phyloP scores from a whole-genome alignment of 2,329 filamentous ascomycete genomes.

The Cercospora sp. region DNA sequence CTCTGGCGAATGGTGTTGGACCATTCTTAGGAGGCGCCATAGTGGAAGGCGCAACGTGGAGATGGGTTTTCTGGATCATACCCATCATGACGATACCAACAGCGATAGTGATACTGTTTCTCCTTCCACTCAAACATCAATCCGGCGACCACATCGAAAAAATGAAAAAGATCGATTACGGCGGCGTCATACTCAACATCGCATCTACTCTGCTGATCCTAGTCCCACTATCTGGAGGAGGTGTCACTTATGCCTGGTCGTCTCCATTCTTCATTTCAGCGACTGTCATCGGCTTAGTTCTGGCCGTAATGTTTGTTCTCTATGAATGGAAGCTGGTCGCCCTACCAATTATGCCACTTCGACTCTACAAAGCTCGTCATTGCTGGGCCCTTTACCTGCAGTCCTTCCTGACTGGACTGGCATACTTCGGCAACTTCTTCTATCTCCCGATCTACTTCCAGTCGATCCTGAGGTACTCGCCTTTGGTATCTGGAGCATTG shows the following conservation, averaged over 20 bases:
- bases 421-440: constrained; percentile 61
- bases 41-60: constrained; percentile 45
- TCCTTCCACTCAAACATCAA: constrained; percentile 53
- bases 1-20: constrained; percentile 50
- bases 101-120: constrained; percentile 52
- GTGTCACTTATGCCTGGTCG: constrained; percentile 50
- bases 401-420: constrained; percentile 60
- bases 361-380: constrained; percentile 49
- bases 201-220: constrained; percentile 60
- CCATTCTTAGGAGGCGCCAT: constrained; percentile 52
- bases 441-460: constrained; percentile 62
- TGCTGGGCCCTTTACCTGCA: constrained; percentile 52
- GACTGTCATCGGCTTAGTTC: not conserved
- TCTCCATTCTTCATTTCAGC: constrained; percentile 58
- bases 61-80: constrained; percentile 47
- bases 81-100: constrained; percentile 47
- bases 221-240: constrained; percentile 63
- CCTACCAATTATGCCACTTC: constrained; percentile 60
- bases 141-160: constrained; percentile 44
- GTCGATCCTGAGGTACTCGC: constrained; percentile 44
- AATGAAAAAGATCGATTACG: constrained; percentile 59
- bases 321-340: constrained; percentile 57
- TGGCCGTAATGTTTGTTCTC: constrained; percentile 47
- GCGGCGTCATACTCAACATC: constrained; percentile 56
- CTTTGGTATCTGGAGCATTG: not conserved